Evolutionary conservation across 306 rosid genomes (phyloP), one percentile per base, ranked within the genome.

Genomic region (Prunus padus): DNA sequence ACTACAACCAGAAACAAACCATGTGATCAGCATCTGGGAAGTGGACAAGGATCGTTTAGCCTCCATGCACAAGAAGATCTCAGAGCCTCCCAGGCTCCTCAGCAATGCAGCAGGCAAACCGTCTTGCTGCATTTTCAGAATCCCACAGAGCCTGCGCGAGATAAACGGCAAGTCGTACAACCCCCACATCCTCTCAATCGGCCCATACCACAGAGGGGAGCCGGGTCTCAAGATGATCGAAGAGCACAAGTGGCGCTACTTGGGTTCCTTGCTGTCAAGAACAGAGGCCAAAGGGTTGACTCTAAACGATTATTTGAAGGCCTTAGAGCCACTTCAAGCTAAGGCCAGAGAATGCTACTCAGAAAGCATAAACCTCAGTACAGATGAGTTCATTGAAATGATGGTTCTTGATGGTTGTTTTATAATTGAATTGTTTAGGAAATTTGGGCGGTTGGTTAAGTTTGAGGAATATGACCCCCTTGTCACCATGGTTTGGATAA

Each of bases 391-490:
- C 57, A 1, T 82, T 1, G 84, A 86, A 61, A 82, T 86, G 90
- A 47, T 92, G 89, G 77, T 92, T 19, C 78, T 89, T 3, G 98
- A 93, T 45, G 96, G 91, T 1, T 89, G 91, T 51, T 93, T 93
- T 87, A 49, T 89, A 45, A 45, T 90, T 1, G 93, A 90, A 60
- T 67, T 87, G 15, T 81, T 87, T 54, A 82, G 88, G 2, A 91
- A 76, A 78, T 80, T 69, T 5, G 67, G 67, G 0, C 28, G 46
- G 0, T 63, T 81, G 49, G 86, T 82, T 8, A 77, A 25, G 23
- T 77, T 81, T 18, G 87, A 85, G 67, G 42, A 4, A 3, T 78
- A 83, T 30, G 92, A 89, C 6, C 92, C 92, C 2, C 75, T 88
- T 4, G 40, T 86, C 57, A 66, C 55, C 52, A 84, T 82, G 93